Evolutionary conservation across 2,329 filamentous ascomycete genomes (phyloP), one percentile per base, ranked within the genome.

Genomic region (Parafenestella ontariensis): DNA sequence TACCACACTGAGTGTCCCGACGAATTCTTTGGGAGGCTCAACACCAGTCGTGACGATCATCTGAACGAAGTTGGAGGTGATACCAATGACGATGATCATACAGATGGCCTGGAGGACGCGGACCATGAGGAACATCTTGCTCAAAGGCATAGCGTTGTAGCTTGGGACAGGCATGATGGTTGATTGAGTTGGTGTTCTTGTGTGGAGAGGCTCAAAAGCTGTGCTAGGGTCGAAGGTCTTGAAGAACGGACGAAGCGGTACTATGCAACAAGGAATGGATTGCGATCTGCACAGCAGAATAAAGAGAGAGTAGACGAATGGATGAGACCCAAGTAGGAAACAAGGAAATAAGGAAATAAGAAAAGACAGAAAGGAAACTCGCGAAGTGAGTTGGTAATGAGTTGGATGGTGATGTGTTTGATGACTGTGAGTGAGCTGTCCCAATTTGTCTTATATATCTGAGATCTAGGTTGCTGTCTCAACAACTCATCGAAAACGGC

Each of bases 1-100:
- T 84, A 96, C 92, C 62, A 96, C 86, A 56, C 86, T 86, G 59
- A 96, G 82, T 3, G 91, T 92, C 26, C 87, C 91, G 26, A 96
- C 85, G 20, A 97, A 81, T 42, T 92, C 86, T 46, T 85, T 80
- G 0, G 92, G 90, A 0, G 89, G 86, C 26, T 84, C 81, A 50
- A 88, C 84, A 59, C 87, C 83, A 20, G 82, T 84, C 39, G 81
- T 79, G 40, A 91, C 85, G 72, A 96, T 92, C 65, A 90, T 83
- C 21, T 87, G 83, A 68, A 96, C 88, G 76, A 96, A 96, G 76
- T 93, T 92, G 68, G 89, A 86, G 0, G 87, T 87, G 74, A 96
- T 85, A 41, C 92, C 91, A 61, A 96, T 89, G 62, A 95, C 87
- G 54, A 87, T 81, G 53, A 95, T 81, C 70, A 96, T 88, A 23